These are phyloP conservation scores for Ophiocordyceps unilateralis DNA, from an alignment of 2,329 filamentous ascomycete species.

Conservation along the genomic window DNA sequence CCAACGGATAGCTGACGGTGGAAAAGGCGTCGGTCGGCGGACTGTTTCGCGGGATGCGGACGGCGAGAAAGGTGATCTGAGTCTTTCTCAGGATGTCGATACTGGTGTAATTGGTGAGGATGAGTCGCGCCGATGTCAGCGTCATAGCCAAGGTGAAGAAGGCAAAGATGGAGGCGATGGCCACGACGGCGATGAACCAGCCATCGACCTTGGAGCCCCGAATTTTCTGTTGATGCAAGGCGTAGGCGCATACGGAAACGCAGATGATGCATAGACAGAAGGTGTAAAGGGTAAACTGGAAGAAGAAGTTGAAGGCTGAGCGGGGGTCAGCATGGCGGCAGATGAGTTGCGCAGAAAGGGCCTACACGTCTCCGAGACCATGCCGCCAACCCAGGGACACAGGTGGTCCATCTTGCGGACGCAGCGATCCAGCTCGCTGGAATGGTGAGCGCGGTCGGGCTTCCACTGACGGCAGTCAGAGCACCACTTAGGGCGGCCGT, in stretches of 20 bases:
- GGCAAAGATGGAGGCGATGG: slow-evolving; percentile 52
- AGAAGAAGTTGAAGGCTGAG: slow-evolving; percentile 72
- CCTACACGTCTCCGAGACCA: slow-evolving; percentile 64
- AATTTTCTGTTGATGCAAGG: slow-evolving; percentile 35
- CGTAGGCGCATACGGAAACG: slow-evolving; percentile 46
- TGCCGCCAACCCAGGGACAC: slow-evolving; percentile 92
- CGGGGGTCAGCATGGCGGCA: neutral
- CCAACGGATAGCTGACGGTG: slow-evolving; percentile 43
- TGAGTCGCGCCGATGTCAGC: slow-evolving; percentile 50
- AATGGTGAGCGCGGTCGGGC: slow-evolving; percentile 75
- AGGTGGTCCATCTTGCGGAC: slow-evolving; percentile 89
- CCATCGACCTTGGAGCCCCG: slow-evolving; percentile 28
- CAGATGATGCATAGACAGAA: slow-evolving; percentile 47
- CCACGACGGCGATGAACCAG: slow-evolving; percentile 50
- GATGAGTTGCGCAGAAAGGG: slow-evolving; percentile 3
- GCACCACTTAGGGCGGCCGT: slow-evolving; percentile 80
- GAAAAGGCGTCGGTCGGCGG: slow-evolving; percentile 23
- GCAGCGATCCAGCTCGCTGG: slow-evolving; percentile 63
- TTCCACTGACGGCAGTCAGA: slow-evolving; percentile 74
- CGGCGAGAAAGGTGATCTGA: slow-evolving; percentile 55
- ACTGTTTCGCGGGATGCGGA: slow-evolving; percentile 44
- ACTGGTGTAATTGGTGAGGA: slow-evolving; percentile 61
- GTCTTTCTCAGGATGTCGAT: slow-evolving; percentile 57
- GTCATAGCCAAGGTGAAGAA: slow-evolving; percentile 73
- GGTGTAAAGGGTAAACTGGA: slow-evolving; percentile 69